Evolutionary conservation across 352 stramenopile species (phyloP).

Genomic region (Phytopythium montanum): DNA sequence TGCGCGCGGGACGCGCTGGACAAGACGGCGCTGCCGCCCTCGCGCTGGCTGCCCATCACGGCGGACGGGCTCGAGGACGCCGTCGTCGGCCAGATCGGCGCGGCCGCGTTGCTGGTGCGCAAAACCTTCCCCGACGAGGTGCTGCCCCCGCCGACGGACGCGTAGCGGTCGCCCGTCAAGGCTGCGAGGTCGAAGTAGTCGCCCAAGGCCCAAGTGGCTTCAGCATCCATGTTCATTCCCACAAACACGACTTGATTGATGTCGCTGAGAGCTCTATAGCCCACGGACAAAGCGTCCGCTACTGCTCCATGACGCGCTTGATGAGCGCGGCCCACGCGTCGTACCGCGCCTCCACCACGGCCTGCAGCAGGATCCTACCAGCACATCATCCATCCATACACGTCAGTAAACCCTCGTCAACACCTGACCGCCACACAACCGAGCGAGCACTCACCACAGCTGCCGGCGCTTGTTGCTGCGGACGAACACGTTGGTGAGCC

Average conservation of each 20-base stretch:
- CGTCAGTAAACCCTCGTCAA: not conserved
- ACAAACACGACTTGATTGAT: no score
- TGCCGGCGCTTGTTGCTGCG: constrained; percentile 36
- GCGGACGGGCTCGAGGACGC: constrained; percentile 39
- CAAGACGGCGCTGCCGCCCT: constrained; percentile 26
- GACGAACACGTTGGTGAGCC: constrained; percentile 39
- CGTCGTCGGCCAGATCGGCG: constrained; percentile 52
- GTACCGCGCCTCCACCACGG: constrained; percentile 49
- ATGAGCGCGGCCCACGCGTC: constrained; percentile 37
- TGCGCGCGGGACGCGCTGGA: constrained; percentile 48
- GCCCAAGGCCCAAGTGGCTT: no score
- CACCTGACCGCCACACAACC: not conserved
- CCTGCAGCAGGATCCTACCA: constrained; percentile 45
- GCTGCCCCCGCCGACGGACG: constrained; percentile 29
- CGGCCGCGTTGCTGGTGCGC: constrained; percentile 51
- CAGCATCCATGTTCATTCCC: no score
- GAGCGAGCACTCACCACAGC: constrained; percentile 22
- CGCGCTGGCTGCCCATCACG: constrained; percentile 51
- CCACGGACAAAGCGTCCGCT: not conserved
- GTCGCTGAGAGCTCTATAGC: no score
- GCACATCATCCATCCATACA: not conserved
- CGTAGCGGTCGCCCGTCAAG: no score
- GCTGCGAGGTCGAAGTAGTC: no score
- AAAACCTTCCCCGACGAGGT: constrained; percentile 57
- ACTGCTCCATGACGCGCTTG: constrained; percentile 38